These are phyloP conservation scores for Penicillium bovifimosum DNA, from an alignment of 495 filamentous ascomycete genomes.

Conservation along the genomic window DNA sequence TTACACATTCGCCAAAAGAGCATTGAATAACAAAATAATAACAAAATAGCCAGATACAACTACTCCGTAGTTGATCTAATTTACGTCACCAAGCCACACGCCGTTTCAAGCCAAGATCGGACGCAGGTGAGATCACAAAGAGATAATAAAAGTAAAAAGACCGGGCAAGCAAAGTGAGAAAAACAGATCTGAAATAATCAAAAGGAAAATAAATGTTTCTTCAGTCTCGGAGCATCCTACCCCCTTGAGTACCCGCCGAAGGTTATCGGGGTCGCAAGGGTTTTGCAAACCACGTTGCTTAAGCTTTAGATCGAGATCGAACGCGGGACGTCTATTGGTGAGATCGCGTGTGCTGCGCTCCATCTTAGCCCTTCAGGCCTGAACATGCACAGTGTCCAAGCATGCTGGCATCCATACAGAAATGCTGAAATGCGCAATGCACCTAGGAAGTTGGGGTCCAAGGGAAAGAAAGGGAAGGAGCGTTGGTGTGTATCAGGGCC, in stretches of 20 bases:
- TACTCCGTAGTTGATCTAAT: neutral
- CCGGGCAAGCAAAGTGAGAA: neutral
- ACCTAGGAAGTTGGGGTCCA: neutral
- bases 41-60: neutral
- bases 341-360: constrained; percentile 14
- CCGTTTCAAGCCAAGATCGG: constrained; percentile 7
- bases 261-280: constrained; percentile 9
- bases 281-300: constrained; percentile 12
- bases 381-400: neutral
- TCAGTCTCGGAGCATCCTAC: constrained; percentile 10
- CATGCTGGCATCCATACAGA: neutral
- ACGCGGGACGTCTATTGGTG: constrained; percentile 18
- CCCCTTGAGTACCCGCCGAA: constrained; percentile 12
- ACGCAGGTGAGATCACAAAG: constrained; percentile 3
- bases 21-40: too few species aligned
- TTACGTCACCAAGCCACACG: constrained; percentile 1
- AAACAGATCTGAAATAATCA: neutral
- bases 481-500: neutral
- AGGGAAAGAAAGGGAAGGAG: neutral
- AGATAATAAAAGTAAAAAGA: neutral
- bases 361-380: neutral
- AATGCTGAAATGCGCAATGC: neutral
- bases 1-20: too few species aligned
- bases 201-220: constrained; percentile 1
- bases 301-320: constrained; percentile 31